Percentiles rank a stretch among this genome's conserved stretches.
phyloP scores from a whole-genome alignment of 2,329 filamentous ascomycete genomes.

The Pestalotiopsis sp. region DNA sequence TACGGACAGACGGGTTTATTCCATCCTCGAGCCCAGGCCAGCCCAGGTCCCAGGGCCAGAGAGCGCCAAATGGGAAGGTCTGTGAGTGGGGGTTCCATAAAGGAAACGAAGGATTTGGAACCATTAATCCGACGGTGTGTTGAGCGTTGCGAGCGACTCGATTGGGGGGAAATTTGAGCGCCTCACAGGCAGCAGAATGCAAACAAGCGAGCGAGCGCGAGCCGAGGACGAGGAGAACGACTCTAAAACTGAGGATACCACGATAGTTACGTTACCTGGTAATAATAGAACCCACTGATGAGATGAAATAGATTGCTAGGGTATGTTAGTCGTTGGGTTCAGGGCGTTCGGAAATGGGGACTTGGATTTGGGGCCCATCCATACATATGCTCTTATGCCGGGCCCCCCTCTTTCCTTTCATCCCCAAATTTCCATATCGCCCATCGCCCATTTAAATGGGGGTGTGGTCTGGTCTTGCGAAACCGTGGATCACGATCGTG shows the following conservation, averaged over 20 bases:
- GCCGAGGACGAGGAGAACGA: not conserved
- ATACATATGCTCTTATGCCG: too few relatives aligned
- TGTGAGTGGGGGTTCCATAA: not conserved
- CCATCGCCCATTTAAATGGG: not conserved
- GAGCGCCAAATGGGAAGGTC: not conserved
- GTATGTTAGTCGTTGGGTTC: too few relatives aligned
- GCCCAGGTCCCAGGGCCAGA: not conserved
- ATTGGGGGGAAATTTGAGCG: not conserved
- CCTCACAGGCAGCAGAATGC: not conserved
- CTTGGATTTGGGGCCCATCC: too few relatives aligned
- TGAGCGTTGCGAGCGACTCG: not conserved
- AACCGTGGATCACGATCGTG: not conserved
- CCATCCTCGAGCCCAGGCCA: too few relatives aligned
- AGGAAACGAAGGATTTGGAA: not conserved
- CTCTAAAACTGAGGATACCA: not conserved
- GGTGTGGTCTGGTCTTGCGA: not conserved
- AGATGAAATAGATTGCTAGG: too few relatives aligned
- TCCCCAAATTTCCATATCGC: too few relatives aligned
- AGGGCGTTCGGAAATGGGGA: too few relatives aligned
- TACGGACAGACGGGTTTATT: not conserved
- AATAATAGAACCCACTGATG: not conserved
- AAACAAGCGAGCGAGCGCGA: constrained; percentile 9
- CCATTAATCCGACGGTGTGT: not conserved
- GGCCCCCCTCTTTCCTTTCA: too few relatives aligned
- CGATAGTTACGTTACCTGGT: not conserved